phyloP scores from a whole-genome alignment of 257 asterid species.

The Verbena officinalis region DNA sequence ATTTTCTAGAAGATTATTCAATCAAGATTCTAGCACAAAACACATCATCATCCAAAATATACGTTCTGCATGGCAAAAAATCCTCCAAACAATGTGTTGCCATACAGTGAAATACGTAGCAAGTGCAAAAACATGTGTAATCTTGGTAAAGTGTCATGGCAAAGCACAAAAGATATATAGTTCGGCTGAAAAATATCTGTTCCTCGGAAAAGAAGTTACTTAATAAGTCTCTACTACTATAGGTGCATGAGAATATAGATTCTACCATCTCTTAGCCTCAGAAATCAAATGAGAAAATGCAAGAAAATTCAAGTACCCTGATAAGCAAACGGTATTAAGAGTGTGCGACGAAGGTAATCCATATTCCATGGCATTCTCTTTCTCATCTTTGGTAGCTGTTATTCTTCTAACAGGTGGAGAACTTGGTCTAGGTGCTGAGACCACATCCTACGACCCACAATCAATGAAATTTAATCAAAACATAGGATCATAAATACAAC shows the following conservation, averaged over 20 bases:
- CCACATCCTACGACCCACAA: constrained; percentile 68
- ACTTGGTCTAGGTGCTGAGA: constrained; percentile 86
- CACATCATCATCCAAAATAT: too few relatives aligned
- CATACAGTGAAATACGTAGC: too few relatives aligned
- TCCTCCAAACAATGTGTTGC: too few relatives aligned
- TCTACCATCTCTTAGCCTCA: not conserved
- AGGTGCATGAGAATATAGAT: constrained; percentile 3
- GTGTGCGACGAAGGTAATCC: constrained; percentile 97
- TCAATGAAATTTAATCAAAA: constrained; percentile 20
- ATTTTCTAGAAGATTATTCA: too few relatives aligned
- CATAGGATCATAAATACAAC: constrained; percentile 8
- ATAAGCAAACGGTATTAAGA: constrained; percentile 89
- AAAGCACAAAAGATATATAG: too few relatives aligned
- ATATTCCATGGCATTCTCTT: constrained; percentile 89
- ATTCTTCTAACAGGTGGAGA: constrained; percentile 80
- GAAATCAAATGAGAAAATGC: not conserved
- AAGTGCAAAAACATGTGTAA: too few relatives aligned
- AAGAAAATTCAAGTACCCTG: constrained; percentile 61
- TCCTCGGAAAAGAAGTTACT: too few relatives aligned
- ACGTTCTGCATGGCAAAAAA: too few relatives aligned
- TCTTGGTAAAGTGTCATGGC: too few relatives aligned
- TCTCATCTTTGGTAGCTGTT: constrained; percentile 81
- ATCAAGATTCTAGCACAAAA: too few relatives aligned
- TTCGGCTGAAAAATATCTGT: too few relatives aligned
- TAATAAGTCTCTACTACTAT: not conserved